Percentiles rank a stretch among this genome's conserved stretches.
phyloP scores from a whole-genome alignment of 2,329 filamentous ascomycete species.

The Apiospora marii region DNA sequence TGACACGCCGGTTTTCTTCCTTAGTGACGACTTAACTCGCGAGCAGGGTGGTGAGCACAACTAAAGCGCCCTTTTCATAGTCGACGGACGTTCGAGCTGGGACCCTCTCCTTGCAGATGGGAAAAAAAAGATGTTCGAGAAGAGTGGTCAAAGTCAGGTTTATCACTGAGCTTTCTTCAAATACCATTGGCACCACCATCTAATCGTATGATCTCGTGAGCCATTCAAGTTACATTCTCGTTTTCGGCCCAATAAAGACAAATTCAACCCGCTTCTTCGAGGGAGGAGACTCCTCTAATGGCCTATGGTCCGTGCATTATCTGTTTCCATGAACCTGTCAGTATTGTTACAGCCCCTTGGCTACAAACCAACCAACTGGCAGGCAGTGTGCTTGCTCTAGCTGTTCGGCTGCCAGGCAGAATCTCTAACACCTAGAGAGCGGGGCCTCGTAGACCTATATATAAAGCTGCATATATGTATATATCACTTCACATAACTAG shows the following conservation, averaged over 20 bases:
- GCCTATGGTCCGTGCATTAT: constrained; percentile 3
- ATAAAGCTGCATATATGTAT: neutral
- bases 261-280: constrained; percentile 1
- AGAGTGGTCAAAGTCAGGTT: neutral
- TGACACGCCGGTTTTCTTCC: constrained; percentile 24
- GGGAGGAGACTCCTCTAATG: neutral
- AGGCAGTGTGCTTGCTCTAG: neutral
- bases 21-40: constrained; percentile 79
- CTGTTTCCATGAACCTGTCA: neutral
- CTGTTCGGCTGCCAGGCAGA: neutral
- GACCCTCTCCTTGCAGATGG: too few species aligned
- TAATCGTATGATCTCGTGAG: constrained; percentile 5
- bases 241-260: constrained; percentile 19
- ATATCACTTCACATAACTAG: neutral
- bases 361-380: neutral
- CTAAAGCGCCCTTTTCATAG: constrained; percentile 46
- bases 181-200: neutral
- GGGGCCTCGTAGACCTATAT: neutral
- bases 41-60: constrained; percentile 73
- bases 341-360: neutral
- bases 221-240: neutral
- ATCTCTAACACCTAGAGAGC: neutral
- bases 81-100: neutral
- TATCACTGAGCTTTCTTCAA: neutral
- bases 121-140: too few species aligned